Conservation (phyloP, 192 early-diverging fungal genomes). For the Gorgonomyces haynaldii region DNA sequence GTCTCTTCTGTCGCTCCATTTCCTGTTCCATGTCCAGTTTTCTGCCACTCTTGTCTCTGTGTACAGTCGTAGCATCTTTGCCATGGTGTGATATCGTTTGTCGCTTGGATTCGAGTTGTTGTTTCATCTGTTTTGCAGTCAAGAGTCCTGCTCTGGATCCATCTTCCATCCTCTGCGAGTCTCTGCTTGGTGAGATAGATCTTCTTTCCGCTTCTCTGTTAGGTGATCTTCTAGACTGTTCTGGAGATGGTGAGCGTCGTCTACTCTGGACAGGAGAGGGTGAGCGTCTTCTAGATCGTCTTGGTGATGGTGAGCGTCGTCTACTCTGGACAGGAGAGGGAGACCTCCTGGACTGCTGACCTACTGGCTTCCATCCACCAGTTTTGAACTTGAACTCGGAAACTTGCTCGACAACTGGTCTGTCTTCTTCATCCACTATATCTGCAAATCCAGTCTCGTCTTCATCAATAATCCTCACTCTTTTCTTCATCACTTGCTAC, state of each 20-base stretch:
- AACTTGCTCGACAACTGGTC: too few relatives aligned
- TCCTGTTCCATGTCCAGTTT: slow-evolving; percentile 35
- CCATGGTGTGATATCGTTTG: too few relatives aligned
- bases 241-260: too few relatives aligned
- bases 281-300: slow-evolving; percentile 2
- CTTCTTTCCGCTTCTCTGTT: neutral
- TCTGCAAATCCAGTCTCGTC: too few relatives aligned
- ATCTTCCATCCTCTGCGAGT: slow-evolving; percentile 8
- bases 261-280: too few relatives aligned
- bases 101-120: slow-evolving; percentile 6
- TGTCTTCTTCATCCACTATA: too few relatives aligned
- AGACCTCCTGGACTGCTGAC: slow-evolving; percentile 2
- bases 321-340: neutral
- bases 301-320: slow-evolving; percentile 11
- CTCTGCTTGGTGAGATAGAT: too few relatives aligned
- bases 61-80: slow-evolving; percentile 39
- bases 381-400: slow-evolving; percentile 8
- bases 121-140: slow-evolving; percentile 8
- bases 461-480: too few relatives aligned
- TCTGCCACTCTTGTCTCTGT: slow-evolving; percentile 50
- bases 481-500: too few relatives aligned
- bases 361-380: slow-evolving; percentile 20
- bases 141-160: slow-evolving; percentile 16
- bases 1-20: slow-evolving; percentile 22
- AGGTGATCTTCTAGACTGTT: too few relatives aligned